A percentile compares a stretch with the other conserved stretches of the same genome.
Conservation (phyloP, 495 filamentous ascomycete genomes). For the Aspergillus diversus region DNA sequence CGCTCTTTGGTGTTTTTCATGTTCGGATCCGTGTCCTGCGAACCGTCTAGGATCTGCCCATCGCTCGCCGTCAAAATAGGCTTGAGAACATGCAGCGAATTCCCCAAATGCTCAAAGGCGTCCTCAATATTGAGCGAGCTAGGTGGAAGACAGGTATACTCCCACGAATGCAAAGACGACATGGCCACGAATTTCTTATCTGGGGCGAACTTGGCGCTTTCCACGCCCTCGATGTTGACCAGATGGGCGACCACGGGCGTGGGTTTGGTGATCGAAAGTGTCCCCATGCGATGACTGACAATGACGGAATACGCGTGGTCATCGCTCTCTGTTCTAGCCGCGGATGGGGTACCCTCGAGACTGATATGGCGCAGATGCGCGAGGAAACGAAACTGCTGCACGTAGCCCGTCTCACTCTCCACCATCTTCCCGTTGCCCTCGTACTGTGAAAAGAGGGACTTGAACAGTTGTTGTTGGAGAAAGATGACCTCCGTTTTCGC, state of each 20-base stretch:
- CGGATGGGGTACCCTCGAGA: constrained; percentile 36
- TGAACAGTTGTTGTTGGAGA: constrained; percentile 28
- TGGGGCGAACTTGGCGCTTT: constrained; percentile 10
- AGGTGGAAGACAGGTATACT: constrained; percentile 44
- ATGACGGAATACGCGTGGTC: constrained; percentile 31
- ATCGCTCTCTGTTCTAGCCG: constrained; percentile 31
- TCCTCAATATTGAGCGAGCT: constrained; percentile 35
- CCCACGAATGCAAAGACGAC: constrained; percentile 48
- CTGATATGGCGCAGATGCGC: constrained; percentile 51
- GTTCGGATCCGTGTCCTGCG: neutral
- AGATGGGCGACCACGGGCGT: constrained; percentile 37
- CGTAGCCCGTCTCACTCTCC: constrained; percentile 12
- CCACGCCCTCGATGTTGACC: constrained; percentile 39
- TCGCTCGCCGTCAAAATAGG: constrained; percentile 13
- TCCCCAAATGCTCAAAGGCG: constrained; percentile 21
- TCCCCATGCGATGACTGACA: constrained; percentile 36
- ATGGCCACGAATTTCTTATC: constrained; percentile 35
- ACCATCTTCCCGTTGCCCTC: neutral
- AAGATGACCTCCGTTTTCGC: constrained; percentile 29
- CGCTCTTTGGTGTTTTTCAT: constrained; percentile 6
- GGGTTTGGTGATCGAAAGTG: constrained; percentile 24
- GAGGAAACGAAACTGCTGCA: constrained; percentile 36
- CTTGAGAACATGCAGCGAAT: neutral
- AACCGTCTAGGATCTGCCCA: neutral
- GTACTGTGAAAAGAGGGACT: constrained; percentile 25